Evolutionary conservation across 2,329 filamentous ascomycete genomes (phyloP).

Genomic region (Nemania serpens): DNA sequence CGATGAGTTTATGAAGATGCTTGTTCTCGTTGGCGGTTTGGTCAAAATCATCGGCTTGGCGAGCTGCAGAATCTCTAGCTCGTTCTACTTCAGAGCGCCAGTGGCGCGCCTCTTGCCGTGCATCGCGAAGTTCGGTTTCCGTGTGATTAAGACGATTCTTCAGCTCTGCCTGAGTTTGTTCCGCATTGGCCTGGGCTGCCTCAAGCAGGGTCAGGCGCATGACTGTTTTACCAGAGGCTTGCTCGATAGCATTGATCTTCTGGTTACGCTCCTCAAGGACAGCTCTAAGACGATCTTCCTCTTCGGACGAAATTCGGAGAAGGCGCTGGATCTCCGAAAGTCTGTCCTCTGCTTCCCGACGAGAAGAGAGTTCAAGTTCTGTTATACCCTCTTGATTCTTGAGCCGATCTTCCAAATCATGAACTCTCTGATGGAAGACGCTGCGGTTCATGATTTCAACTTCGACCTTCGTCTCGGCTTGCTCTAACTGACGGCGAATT

Average conservation of each 20-base stretch:
- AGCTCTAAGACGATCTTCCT: slow-evolving; percentile 70
- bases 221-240: slow-evolving; percentile 56
- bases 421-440: slow-evolving; percentile 63
- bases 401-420: slow-evolving; percentile 72
- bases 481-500: slow-evolving; percentile 58
- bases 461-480: slow-evolving; percentile 63
- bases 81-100: slow-evolving; percentile 67
- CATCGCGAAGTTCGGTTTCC: slow-evolving; percentile 60
- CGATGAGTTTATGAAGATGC: slow-evolving; percentile 73
- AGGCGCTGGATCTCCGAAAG: slow-evolving; percentile 73
- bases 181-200: slow-evolving; percentile 63
- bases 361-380: slow-evolving; percentile 66
- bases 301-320: slow-evolving; percentile 71
- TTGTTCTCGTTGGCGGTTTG: slow-evolving; percentile 65
- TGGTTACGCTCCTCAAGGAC: slow-evolving; percentile 72
- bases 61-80: slow-evolving; percentile 56
- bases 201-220: slow-evolving; percentile 71
- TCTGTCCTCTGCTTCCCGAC: slow-evolving; percentile 72
- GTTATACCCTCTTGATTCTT: slow-evolving; percentile 65
- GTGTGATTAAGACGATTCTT: slow-evolving; percentile 58
- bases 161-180: slow-evolving; percentile 60
- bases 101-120: slow-evolving; percentile 61
- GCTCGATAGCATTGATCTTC: slow-evolving; percentile 64
- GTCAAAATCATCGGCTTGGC: slow-evolving; percentile 54
- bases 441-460: slow-evolving; percentile 66